These are phyloP conservation scores for Podochytrium sp. DNA, from an alignment of 192 early-diverging fungal species.

Conservation along the genomic window DNA sequence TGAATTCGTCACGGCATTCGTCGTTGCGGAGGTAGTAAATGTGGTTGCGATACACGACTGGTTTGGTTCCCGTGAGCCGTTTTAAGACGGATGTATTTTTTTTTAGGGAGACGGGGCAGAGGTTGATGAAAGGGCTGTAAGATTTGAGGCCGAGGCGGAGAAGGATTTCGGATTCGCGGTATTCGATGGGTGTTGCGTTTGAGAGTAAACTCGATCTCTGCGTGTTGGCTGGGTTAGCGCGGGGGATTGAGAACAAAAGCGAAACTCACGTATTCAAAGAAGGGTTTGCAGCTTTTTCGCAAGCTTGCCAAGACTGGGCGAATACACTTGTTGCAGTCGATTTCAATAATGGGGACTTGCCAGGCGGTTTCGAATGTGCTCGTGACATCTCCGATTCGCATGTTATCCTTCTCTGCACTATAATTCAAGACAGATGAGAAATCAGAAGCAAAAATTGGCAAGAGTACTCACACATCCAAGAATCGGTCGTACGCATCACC, in stretches of 20 bases:
- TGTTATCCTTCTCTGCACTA: constrained; percentile 44
- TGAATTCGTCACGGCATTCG: constrained; percentile 37
- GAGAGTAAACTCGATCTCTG: constrained; percentile 49
- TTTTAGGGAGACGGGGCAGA: constrained; percentile 52
- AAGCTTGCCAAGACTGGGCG: constrained; percentile 43
- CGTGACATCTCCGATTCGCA: constrained; percentile 34
- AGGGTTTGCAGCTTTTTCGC: constrained; percentile 31
- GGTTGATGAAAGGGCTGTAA: constrained; percentile 46
- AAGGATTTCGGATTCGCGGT: constrained; percentile 36
- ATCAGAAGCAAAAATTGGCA: constrained; percentile 14
- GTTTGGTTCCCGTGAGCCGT: constrained; percentile 39
- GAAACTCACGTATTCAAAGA: constrained; percentile 44
- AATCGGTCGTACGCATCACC: constrained; percentile 36
- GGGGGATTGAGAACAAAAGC: neutral
- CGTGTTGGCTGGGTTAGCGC: neutral
- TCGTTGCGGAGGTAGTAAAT: constrained; percentile 48
- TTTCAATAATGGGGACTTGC: constrained; percentile 41
- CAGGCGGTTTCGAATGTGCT: constrained; percentile 35
- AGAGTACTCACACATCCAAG: constrained; percentile 37
- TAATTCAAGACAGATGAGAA: neutral
- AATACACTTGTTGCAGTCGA: constrained; percentile 41
- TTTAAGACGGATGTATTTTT: constrained; percentile 22
- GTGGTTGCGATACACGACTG: constrained; percentile 43
- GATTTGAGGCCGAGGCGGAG: constrained; percentile 47
- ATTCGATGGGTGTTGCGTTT: constrained; percentile 34